Evolutionary conservation across 75 land plant species (phyloP).

Genomic region (Pinus taeda): DNA sequence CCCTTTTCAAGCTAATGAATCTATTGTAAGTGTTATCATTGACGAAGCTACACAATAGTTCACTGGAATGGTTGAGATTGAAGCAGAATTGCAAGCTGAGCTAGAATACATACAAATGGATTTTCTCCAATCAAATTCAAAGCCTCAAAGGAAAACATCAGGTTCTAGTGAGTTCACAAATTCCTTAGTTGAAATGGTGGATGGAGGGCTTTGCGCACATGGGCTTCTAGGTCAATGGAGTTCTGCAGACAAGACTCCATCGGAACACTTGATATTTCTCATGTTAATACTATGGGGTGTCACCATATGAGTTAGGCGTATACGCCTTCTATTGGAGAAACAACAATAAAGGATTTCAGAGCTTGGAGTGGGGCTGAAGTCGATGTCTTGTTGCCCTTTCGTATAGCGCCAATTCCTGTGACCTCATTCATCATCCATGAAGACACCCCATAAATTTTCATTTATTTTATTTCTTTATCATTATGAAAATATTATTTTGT

Average conservation of each 20-base stretch:
- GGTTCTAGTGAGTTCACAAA: not conserved
- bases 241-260: not conserved
- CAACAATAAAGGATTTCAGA: conserved; percentile 4
- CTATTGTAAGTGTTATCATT: not conserved
- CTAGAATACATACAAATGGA: not conserved
- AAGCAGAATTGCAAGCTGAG: no score
- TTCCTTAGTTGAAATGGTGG: not conserved
- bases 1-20: not conserved
- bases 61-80: no score
- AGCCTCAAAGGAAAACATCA: not conserved
- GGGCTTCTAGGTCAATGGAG: conserved; percentile 4
- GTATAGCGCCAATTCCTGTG: no score
- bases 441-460: no score
- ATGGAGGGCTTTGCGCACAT: conserved; percentile 1
- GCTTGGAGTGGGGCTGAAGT: not conserved
- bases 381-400: no score
- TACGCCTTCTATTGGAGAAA: conserved; percentile 1
- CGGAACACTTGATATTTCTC: not conserved
- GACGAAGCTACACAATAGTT: no score
- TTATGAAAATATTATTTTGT: no score
- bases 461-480: no score
- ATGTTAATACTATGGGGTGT: not conserved
- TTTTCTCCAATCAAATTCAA: not conserved
- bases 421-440: no score
- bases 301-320: conserved; percentile 9